Percentiles rank a stretch among this genome's conserved stretches.
Conservation (phyloP, 208 protist species). For the Naegleria lovaniensis region DNA sequence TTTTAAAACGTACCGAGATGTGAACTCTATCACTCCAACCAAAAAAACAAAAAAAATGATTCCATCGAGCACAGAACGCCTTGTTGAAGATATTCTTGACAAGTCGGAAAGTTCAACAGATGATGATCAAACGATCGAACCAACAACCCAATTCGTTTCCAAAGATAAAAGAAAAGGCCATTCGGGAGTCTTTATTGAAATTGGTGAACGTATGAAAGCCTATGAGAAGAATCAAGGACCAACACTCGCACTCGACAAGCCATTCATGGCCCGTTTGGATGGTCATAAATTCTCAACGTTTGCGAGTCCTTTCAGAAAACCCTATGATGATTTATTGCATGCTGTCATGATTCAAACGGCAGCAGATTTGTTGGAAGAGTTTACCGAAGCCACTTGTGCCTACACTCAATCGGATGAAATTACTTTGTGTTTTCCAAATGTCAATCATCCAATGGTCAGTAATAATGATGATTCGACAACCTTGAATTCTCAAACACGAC, state of each 20-base stretch:
- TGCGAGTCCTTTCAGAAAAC: background rate
- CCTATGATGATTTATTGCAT: constrained; percentile 10
- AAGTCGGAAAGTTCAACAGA: too few relatives aligned
- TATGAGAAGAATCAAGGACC: background rate
- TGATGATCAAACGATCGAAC: too few relatives aligned
- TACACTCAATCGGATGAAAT: constrained; percentile 28
- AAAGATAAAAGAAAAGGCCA: background rate
- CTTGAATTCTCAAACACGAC: background rate
- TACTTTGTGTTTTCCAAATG: constrained; percentile 8
- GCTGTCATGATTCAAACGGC: background rate
- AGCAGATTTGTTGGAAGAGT: background rate
- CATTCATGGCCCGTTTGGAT: constrained; percentile 17
- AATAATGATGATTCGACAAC: too few relatives aligned
- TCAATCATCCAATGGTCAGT: too few relatives aligned
- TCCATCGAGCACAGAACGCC: too few relatives aligned
- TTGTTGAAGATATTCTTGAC: too few relatives aligned
- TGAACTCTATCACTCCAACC: too few relatives aligned
- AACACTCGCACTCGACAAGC: background rate
- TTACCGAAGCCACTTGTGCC: background rate
- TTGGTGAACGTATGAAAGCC: constrained; percentile 12
- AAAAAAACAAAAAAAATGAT: too few relatives aligned
- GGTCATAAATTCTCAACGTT: constrained; percentile 29
- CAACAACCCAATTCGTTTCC: too few relatives aligned
- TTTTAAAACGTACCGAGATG: too few relatives aligned
- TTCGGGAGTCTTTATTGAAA: background rate